Conservation (phyloP, 495 filamentous ascomycete species). For the Staphylotrichum tortipilum region DNA sequence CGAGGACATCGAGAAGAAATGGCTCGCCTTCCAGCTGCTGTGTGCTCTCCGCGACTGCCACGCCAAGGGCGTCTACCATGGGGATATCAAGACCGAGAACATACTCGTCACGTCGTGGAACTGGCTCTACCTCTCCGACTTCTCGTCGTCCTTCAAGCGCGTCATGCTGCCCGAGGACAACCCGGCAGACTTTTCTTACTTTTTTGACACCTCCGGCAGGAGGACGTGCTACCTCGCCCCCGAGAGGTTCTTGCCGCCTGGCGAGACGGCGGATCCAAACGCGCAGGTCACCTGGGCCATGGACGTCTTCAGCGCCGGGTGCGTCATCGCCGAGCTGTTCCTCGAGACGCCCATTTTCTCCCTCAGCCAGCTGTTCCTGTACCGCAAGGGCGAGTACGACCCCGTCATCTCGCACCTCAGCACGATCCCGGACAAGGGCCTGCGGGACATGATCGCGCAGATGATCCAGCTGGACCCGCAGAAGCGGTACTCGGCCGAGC, state of each 20-base stretch:
- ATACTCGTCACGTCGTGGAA: conserved; percentile 97
- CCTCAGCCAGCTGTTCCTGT: conserved; percentile 88
- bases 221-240: conserved; percentile 96
- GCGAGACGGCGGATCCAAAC: conserved; percentile 51
- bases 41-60: conserved; percentile 92
- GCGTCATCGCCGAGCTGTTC: conserved; percentile 95
- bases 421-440: conserved; percentile 79
- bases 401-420: conserved; percentile 68
- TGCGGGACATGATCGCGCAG: conserved; percentile 78
- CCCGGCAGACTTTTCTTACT: conserved; percentile 94
- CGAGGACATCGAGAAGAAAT: conserved; percentile 97
- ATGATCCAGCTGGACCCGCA: conserved; percentile 95
- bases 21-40: conserved; percentile 93
- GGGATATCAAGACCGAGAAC: conserved; percentile 98
- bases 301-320: conserved; percentile 97
- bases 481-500: conserved; percentile 84
- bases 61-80: conserved; percentile 82
- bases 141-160: conserved; percentile 91
- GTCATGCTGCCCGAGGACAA: conserved; percentile 94
- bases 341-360: conserved; percentile 92
- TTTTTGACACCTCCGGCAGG: conserved; percentile 86
- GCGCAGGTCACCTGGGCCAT: conserved; percentile 74
- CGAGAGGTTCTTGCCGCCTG: conserved; percentile 73
- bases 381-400: conserved; percentile 86
- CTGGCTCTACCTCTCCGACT: conserved; percentile 96